These are phyloP conservation scores for Candida stauntonica DNA, from an alignment of 805 yeast genomes.

Conservation along the genomic window DNA sequence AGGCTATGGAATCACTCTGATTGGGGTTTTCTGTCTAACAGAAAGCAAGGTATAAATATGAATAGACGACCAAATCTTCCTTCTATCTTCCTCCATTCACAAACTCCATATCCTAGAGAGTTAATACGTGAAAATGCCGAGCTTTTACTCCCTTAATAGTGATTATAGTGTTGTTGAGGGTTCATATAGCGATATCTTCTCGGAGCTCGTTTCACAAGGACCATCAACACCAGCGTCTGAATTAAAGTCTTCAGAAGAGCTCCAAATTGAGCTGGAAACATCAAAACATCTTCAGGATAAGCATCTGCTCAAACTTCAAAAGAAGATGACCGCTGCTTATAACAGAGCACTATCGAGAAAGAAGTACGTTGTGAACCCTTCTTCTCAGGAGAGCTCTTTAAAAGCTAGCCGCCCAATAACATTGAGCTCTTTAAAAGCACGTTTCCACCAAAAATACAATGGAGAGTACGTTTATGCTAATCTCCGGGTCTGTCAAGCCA, in stretches of 20 bases:
- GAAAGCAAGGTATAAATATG: background rate
- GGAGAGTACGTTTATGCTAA: slow-evolving; percentile 16
- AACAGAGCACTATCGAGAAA: background rate
- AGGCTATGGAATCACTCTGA: slow-evolving; percentile 1
- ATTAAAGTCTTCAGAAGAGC: background rate
- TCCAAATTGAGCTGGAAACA: background rate
- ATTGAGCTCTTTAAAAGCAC: slow-evolving; percentile 1
- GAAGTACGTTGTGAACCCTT: too few relatives aligned
- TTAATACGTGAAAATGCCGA: too few relatives aligned
- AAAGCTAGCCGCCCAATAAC: too few relatives aligned
- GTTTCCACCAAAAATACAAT: slow-evolving; percentile 3
- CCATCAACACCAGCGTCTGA: background rate
- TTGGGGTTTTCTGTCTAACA: background rate
- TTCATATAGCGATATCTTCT: background rate
- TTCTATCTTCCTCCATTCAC: too few relatives aligned
- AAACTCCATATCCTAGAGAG: too few relatives aligned
- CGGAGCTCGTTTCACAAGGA: background rate
- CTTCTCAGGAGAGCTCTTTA: too few relatives aligned
- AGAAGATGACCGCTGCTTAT: background rate
- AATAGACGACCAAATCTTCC: too few relatives aligned
- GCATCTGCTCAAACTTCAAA: background rate
- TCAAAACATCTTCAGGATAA: background rate
- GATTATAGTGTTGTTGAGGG: background rate
- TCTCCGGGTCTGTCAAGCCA: slow-evolving; percentile 8
- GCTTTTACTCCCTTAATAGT: background rate